Evolutionary conservation across 2,329 filamentous ascomycete genomes (phyloP).

Genomic region (Colletotrichum paranaense): DNA sequence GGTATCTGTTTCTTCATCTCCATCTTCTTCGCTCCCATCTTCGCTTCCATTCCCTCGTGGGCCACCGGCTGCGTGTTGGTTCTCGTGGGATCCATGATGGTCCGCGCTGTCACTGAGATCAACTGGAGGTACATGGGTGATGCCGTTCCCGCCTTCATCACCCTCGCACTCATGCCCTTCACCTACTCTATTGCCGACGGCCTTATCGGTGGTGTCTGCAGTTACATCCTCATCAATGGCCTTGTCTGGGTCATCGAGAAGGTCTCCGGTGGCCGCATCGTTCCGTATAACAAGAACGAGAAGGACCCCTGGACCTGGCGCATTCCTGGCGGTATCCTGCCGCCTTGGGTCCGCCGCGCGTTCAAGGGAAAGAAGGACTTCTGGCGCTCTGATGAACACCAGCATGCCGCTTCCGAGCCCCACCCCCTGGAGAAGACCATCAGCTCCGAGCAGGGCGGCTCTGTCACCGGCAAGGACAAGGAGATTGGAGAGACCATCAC

Average conservation of each 20-base stretch:
- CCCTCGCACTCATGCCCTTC: constrained; percentile 88
- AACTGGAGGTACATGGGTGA: constrained; percentile 92
- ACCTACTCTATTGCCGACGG: constrained; percentile 91
- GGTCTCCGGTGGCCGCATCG: constrained; percentile 74
- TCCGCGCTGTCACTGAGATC: constrained; percentile 80
- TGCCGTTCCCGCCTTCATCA: constrained; percentile 85
- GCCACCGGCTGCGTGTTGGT: constrained; percentile 90
- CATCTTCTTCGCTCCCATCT: constrained; percentile 91
- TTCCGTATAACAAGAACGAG: constrained; percentile 78
- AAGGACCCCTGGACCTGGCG: constrained; percentile 86
- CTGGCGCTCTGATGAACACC: constrained; percentile 63
- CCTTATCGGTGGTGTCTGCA: constrained; percentile 82
- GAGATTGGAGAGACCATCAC: constrained; percentile 32
- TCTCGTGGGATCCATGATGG: constrained; percentile 91
- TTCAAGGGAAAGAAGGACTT: constrained; percentile 77
- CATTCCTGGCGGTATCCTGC: constrained; percentile 79
- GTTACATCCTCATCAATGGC: constrained; percentile 81
- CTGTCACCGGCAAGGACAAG: constrained; percentile 27
- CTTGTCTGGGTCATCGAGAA: constrained; percentile 76
- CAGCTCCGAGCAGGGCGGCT: constrained; percentile 35
- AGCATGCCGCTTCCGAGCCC: constrained; percentile 30
- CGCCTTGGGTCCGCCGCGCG: constrained; percentile 77
- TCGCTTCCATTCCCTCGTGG: constrained; percentile 90
- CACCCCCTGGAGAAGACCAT: constrained; percentile 38
- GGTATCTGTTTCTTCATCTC: constrained; percentile 88